Percentiles rank a stretch among this genome's conserved stretches.
Conservation (phyloP, 169 alveolate species). For the Eimeria tenella region DNA sequence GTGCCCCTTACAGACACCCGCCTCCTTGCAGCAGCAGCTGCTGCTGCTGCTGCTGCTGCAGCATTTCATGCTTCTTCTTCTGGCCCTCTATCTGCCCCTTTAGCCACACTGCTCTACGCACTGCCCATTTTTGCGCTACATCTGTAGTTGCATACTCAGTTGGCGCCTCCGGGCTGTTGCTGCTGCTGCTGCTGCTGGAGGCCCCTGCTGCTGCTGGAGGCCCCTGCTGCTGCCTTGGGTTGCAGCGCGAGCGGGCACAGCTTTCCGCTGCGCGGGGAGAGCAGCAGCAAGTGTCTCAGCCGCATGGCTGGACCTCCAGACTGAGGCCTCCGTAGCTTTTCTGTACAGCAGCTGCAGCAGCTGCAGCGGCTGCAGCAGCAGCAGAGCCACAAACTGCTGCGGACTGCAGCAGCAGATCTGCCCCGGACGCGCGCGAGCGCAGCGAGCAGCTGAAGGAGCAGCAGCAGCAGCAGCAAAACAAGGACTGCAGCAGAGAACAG, state of each 20-base stretch:
- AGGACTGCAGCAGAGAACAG: constrained; percentile 18
- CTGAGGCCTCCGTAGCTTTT: too few relatives aligned
- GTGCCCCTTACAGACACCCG: constrained; percentile 29
- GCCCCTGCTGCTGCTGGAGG: background rate
- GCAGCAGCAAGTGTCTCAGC: too few relatives aligned
- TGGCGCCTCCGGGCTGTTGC: background rate
- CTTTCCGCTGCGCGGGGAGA: too few relatives aligned
- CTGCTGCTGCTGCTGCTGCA: constrained; percentile 46
- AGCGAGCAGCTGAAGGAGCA: constrained; percentile 3
- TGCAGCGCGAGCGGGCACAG: too few relatives aligned
- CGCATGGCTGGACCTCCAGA: too few relatives aligned
- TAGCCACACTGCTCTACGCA: too few relatives aligned
- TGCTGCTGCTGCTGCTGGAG: constrained; percentile 11
- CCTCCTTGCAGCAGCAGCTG: constrained; percentile 45
- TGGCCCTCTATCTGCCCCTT: constrained; percentile 2
- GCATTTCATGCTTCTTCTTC: background rate
- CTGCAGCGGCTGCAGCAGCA: too few relatives aligned
- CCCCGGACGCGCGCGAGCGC: background rate
- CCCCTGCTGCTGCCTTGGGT: too few relatives aligned
- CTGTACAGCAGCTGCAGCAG: too few relatives aligned
- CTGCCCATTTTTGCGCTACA: too few relatives aligned
- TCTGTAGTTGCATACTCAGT: too few relatives aligned
- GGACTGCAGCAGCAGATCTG: background rate
- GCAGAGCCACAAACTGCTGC: too few relatives aligned
- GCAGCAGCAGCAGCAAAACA: background rate